These are phyloP conservation scores for Rhynchospora breviuscula DNA, from an alignment of 176 grass and related monocot genomes.

Conservation along the genomic window DNA sequence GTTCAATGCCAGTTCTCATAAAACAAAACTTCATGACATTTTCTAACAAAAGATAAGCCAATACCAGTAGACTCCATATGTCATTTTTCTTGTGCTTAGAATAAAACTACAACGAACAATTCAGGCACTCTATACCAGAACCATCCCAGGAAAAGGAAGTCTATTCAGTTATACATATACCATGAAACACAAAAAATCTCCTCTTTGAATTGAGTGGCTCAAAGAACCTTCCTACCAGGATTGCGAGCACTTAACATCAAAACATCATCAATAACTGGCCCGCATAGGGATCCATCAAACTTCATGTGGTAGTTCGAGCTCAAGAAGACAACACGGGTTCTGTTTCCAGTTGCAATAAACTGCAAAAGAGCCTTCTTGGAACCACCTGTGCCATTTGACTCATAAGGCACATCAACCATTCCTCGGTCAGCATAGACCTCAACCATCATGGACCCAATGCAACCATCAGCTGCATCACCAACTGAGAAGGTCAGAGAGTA, in stretches of 20 bases:
- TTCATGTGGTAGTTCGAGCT: constrained; percentile 75
- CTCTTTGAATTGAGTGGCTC: too few relatives aligned
- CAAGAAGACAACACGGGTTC: constrained; percentile 63
- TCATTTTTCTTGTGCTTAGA: too few relatives aligned
- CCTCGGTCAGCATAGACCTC: constrained; percentile 54
- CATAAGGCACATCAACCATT: constrained; percentile 52
- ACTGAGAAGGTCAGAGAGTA: constrained; percentile 67
- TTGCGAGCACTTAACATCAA: constrained; percentile 37
- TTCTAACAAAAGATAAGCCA: too few relatives aligned
- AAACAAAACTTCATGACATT: too few relatives aligned
- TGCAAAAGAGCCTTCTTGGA: constrained; percentile 57
- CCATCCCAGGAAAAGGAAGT: too few relatives aligned
- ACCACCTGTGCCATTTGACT: constrained; percentile 61
- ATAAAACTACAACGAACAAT: too few relatives aligned
- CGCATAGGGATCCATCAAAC: constrained; percentile 71
- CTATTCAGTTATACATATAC: too few relatives aligned
- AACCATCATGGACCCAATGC: constrained; percentile 51
- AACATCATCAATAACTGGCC: constrained; percentile 67
- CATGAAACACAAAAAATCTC: too few relatives aligned
- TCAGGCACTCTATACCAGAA: too few relatives aligned
- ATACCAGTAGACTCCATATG: too few relatives aligned
- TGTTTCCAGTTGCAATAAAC: constrained; percentile 40
- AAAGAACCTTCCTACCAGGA: background rate
- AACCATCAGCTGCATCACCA: constrained; percentile 59
- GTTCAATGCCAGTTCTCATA: too few relatives aligned